A percentile compares a stretch with the other conserved stretches of the same genome.
These are phyloP conservation scores for Calocybe gangraenosa DNA, from an alignment of 768 basidiomycete species.

Conservation along the genomic window DNA sequence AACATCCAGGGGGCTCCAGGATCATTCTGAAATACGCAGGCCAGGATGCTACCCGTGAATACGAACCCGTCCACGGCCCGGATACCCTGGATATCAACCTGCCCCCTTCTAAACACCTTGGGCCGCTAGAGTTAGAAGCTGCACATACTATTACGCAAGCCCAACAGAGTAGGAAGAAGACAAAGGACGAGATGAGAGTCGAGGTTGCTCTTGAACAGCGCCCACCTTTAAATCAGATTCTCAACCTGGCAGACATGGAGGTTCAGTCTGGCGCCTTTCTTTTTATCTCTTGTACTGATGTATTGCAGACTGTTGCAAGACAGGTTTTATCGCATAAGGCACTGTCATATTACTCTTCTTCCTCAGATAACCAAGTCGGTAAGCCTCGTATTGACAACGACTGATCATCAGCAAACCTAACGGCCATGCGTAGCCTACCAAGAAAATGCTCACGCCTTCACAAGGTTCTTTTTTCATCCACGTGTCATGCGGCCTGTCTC, in stretches of 20 bases:
- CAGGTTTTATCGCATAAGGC: conserved; percentile 71
- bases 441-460: conserved; percentile 80
- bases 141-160: conserved; percentile 31
- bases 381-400: conserved; percentile 20
- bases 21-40: conserved; percentile 86
- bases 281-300: neutral
- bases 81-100: conserved; percentile 74
- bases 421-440: conserved; percentile 37
- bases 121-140: conserved; percentile 50
- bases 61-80: conserved; percentile 82
- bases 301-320: conserved; percentile 59
- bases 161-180: conserved; percentile 42
- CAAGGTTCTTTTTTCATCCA: conserved; percentile 82
- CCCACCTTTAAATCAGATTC: conserved; percentile 64
- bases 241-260: conserved; percentile 83
- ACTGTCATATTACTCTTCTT: conserved; percentile 80
- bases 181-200: conserved; percentile 68
- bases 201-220: conserved; percentile 54
- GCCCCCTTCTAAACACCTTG: conserved; percentile 68
- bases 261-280: conserved; percentile 30
- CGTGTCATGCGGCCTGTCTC: conserved; percentile 72
- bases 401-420: conserved; percentile 14
- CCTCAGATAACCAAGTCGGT: conserved; percentile 84
- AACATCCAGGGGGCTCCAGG: conserved; percentile 77
- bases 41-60: conserved; percentile 73